Conservation (phyloP, 2,329 filamentous ascomycete genomes). For the Claviceps pazoutovae region DNA sequence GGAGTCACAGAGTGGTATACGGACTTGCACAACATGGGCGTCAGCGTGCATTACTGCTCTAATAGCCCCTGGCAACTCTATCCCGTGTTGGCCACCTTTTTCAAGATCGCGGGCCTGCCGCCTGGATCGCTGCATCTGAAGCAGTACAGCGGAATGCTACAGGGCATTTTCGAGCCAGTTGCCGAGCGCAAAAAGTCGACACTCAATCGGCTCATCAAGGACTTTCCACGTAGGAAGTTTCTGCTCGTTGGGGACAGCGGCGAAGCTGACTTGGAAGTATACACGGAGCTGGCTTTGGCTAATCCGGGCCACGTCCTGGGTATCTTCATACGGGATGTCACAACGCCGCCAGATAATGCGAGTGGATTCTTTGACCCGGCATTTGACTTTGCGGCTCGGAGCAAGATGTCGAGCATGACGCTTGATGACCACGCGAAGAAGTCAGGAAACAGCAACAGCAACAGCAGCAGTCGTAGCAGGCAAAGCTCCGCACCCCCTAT, state of each 20-base stretch:
- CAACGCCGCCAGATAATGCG: slow-evolving; percentile 55
- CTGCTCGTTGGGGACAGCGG: slow-evolving; percentile 90
- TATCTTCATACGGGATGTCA: slow-evolving; percentile 92
- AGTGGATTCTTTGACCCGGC: slow-evolving; percentile 64
- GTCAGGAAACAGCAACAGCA: neutral
- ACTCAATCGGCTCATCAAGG: slow-evolving; percentile 68
- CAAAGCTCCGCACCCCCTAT: slow-evolving; percentile 12
- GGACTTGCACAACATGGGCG: slow-evolving; percentile 61
- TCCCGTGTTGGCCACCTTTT: slow-evolving; percentile 75
- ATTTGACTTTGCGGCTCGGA: slow-evolving; percentile 17
- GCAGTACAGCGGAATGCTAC: slow-evolving; percentile 91
- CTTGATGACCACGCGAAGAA: slow-evolving; percentile 11
- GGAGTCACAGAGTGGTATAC: slow-evolving; percentile 88
- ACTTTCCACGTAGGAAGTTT: slow-evolving; percentile 83
- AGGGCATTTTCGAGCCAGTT: slow-evolving; percentile 95
- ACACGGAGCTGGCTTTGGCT: slow-evolving; percentile 78
- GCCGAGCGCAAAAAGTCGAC: slow-evolving; percentile 87
- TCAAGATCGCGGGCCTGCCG: slow-evolving; percentile 66
- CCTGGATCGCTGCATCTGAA: slow-evolving; percentile 88
- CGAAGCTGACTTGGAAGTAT: slow-evolving; percentile 92
- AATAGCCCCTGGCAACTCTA: slow-evolving; percentile 98
- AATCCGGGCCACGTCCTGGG: slow-evolving; percentile 73
- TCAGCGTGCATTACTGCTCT: slow-evolving; percentile 93
- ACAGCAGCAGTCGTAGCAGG: slow-evolving; percentile 7
- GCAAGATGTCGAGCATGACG: slow-evolving; percentile 13